phyloP scores from a whole-genome alignment of 176 grass and related monocot genomes.

The Saccharum spontaneum region DNA sequence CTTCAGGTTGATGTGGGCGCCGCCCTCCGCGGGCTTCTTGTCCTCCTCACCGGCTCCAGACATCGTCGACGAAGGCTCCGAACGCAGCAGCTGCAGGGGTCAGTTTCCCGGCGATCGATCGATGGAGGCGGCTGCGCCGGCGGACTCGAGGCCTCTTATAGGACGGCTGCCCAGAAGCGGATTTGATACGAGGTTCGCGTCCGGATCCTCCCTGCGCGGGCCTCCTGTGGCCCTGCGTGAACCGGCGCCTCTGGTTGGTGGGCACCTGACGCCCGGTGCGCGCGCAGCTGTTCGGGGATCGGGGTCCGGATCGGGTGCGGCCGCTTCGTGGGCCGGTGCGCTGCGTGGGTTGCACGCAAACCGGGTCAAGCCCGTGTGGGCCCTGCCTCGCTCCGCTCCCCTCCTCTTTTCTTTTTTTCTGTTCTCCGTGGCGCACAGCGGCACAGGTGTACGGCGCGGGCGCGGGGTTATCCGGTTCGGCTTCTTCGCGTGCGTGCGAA shows the following conservation, averaged over 20 bases:
- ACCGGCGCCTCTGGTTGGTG: background rate
- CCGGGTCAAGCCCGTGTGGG: conserved; percentile 1
- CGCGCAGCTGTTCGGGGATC: background rate
- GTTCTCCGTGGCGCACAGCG: background rate
- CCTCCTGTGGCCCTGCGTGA: background rate
- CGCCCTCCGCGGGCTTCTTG: conserved; percentile 57
- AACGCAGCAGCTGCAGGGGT: background rate
- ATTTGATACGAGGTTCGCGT: conserved; percentile 22
- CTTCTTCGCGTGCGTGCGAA: background rate
- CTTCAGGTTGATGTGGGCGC: conserved; percentile 77
- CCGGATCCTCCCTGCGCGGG: conserved; percentile 16
- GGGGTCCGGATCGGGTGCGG: conserved; percentile 9
- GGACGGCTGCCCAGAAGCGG: conserved; percentile 5
- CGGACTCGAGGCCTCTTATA: conserved; percentile 4
- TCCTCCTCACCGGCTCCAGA: conserved; percentile 57
- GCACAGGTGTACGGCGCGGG: background rate
- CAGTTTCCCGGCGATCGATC: background rate
- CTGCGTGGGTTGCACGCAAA: conserved; percentile 33
- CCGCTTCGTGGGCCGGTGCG: conserved; percentile 1
- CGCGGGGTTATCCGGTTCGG: background rate
- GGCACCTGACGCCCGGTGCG: background rate
- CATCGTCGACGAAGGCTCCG: conserved; percentile 4
- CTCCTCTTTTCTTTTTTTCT: no score
- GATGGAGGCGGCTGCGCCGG: background rate
- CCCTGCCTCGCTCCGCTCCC: background rate